These are phyloP conservation scores for Albatrellus ellisii DNA, from an alignment of 768 basidiomycete species.

Conservation along the genomic window DNA sequence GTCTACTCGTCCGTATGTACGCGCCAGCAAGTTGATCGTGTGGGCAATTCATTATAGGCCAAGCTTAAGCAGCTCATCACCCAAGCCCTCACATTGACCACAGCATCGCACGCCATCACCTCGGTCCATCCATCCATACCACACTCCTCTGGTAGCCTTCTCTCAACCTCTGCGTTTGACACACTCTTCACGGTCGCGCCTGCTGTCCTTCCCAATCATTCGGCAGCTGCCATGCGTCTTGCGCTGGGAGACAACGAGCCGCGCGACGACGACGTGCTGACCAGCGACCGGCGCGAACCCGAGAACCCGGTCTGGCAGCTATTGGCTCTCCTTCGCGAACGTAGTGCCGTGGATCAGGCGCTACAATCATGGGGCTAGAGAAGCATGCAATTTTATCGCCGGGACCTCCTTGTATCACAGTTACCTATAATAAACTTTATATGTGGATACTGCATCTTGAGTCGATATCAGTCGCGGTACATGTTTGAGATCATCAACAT, in stretches of 20 bases:
- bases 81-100: slow-evolving; percentile 64
- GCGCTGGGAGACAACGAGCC: slow-evolving; percentile 42
- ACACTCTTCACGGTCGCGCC: slow-evolving; percentile 68
- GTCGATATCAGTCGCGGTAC: too few species aligned
- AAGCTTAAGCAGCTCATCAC: slow-evolving; percentile 78
- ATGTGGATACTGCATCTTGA: too few species aligned
- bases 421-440: too few species aligned
- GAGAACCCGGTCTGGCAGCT: slow-evolving; percentile 67
- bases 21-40: background rate
- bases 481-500: too few species aligned
- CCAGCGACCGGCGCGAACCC: slow-evolving; percentile 41
- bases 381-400: too few species aligned
- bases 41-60: slow-evolving; percentile 29
- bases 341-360: slow-evolving; percentile 47
- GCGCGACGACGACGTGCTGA: slow-evolving; percentile 43
- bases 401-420: too few species aligned
- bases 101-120: slow-evolving; percentile 61
- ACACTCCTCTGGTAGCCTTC: slow-evolving; percentile 26
- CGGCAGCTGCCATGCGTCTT: slow-evolving; percentile 64
- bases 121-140: slow-evolving; percentile 52
- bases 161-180: slow-evolving; percentile 61
- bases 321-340: slow-evolving; percentile 57
- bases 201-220: slow-evolving; percentile 64
- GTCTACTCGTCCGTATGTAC: slow-evolving; percentile 10
- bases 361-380: slow-evolving; percentile 1